Conservation (phyloP, 1,139 yeast genomes). For the Diutina catenulata region DNA sequence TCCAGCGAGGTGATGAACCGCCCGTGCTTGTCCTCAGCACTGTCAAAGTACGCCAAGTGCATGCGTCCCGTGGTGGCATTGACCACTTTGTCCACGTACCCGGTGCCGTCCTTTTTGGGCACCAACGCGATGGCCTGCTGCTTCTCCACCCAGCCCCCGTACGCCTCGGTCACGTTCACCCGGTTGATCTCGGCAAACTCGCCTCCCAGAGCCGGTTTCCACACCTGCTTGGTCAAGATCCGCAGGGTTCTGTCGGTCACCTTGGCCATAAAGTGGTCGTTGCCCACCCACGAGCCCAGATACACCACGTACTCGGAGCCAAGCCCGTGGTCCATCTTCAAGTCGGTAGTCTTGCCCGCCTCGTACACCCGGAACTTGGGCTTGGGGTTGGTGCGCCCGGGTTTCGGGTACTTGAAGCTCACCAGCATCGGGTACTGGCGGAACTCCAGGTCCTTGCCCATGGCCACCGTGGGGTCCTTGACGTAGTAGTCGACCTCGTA, state of each 20-base stretch:
- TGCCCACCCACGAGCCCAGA: slow-evolving; percentile 61
- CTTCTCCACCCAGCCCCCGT: slow-evolving; percentile 47
- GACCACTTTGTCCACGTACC: slow-evolving; percentile 69
- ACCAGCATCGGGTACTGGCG: slow-evolving; percentile 45
- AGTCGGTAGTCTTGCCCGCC: slow-evolving; percentile 10
- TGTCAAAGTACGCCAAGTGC: slow-evolving; percentile 59
- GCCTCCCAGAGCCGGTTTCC: slow-evolving; percentile 23
- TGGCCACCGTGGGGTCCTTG: slow-evolving; percentile 20
- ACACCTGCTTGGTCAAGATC: slow-evolving; percentile 41
- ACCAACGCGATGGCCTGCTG: slow-evolving; percentile 22
- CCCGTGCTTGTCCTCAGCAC: slow-evolving; percentile 32
- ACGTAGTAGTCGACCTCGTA: slow-evolving; percentile 57
- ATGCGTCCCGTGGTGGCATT: slow-evolving; percentile 37
- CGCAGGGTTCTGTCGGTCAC: slow-evolving; percentile 65
- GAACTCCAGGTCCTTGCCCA: slow-evolving; percentile 15
- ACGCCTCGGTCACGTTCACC: slow-evolving; percentile 25
- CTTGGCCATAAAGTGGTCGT: slow-evolving; percentile 43
- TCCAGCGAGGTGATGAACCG: slow-evolving; percentile 30
- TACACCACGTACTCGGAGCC: slow-evolving; percentile 51
- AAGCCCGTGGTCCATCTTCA: slow-evolving; percentile 17
- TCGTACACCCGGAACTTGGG: slow-evolving; percentile 37
- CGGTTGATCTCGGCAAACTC: slow-evolving; percentile 11
- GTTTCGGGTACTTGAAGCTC: slow-evolving; percentile 72
- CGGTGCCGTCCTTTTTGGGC: slow-evolving; percentile 20
- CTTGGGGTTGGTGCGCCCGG: slow-evolving; percentile 67